Percentiles rank a stretch among this genome's conserved stretches.
Evolutionary conservation across 2,329 filamentous ascomycete species (phyloP).

Genomic region (Orbilia oligospora): DNA sequence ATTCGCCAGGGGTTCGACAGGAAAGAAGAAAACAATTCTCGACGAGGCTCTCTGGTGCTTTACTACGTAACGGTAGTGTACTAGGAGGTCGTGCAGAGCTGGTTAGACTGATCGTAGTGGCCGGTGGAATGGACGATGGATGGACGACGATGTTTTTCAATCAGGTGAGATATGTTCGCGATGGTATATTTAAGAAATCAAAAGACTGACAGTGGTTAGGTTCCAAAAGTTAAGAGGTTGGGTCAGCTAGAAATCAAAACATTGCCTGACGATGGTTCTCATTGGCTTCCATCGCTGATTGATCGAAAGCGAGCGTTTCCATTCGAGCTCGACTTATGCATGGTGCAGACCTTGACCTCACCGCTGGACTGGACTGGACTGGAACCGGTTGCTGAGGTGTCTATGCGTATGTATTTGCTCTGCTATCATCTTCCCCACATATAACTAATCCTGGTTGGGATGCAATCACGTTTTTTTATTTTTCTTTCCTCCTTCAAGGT

Average conservation of each 20-base stretch:
- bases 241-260: slow-evolving; percentile 51
- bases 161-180: slow-evolving; percentile 15
- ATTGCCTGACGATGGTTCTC: slow-evolving; percentile 23
- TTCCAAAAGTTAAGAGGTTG: slow-evolving; percentile 19
- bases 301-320: slow-evolving; percentile 49
- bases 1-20: slow-evolving; percentile 51
- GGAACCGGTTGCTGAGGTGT: slow-evolving; percentile 55
- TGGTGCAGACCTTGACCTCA: slow-evolving; percentile 36
- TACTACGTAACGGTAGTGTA: too few relatives aligned
- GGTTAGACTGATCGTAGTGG: slow-evolving; percentile 21
- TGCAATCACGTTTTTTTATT: slow-evolving; percentile 55
- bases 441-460: slow-evolving; percentile 44
- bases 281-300: slow-evolving; percentile 48
- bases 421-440: slow-evolving; percentile 51
- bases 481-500: slow-evolving; percentile 8
- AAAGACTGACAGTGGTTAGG: slow-evolving; percentile 8
- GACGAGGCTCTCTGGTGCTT: slow-evolving; percentile 15
- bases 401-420: slow-evolving; percentile 32
- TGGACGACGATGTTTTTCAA: slow-evolving; percentile 24
- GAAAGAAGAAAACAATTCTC: slow-evolving; percentile 48
- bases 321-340: slow-evolving; percentile 58
- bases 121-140: slow-evolving; percentile 14
- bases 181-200: slow-evolving; percentile 30
- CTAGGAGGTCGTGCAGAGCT: not conserved
- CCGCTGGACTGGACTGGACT: slow-evolving; percentile 28